Evolutionary conservation across 129 eudicot genomes (phyloP).

Genomic region (Flaveria robusta): DNA sequence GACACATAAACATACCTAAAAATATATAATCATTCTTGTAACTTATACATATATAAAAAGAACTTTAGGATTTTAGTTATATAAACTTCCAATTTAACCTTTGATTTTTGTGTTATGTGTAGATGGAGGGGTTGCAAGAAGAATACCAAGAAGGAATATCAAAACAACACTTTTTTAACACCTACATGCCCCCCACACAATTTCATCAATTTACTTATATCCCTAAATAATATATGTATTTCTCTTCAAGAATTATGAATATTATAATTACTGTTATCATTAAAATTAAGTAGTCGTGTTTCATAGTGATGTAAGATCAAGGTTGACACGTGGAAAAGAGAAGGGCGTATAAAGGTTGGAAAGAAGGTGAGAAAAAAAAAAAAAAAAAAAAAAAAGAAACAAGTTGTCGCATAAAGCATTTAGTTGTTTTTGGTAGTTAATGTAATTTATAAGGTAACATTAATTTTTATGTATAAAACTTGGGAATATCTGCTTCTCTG

Average conservation of each 20-base stretch:
- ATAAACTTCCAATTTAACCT: neutral
- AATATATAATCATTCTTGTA: too few relatives aligned
- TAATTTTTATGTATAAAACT: slow-evolving; percentile 6
- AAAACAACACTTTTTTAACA: slow-evolving; percentile 37
- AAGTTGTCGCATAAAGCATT: slow-evolving; percentile 2
- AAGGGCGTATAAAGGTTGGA: neutral
- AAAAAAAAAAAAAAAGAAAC: neutral
- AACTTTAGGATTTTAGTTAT: too few relatives aligned
- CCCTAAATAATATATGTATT: neutral
- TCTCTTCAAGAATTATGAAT: neutral
- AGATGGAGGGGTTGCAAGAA: slow-evolving; percentile 62
- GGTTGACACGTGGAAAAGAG: neutral
- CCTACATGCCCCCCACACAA: slow-evolving; percentile 36
- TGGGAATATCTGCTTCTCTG: slow-evolving; percentile 12
- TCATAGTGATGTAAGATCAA: neutral
- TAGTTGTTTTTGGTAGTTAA: neutral
- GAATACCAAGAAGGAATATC: slow-evolving; percentile 36
- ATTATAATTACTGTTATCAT: neutral
- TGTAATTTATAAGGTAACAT: slow-evolving; percentile 14
- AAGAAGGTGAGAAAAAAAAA: neutral
- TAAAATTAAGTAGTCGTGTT: neutral
- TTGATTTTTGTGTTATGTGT: slow-evolving; percentile 12
- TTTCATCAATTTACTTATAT: slow-evolving; percentile 46
- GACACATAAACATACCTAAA: too few relatives aligned
- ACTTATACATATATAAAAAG: too few relatives aligned